Evolutionary conservation across 2,329 filamentous ascomycete genomes (phyloP), one percentile per base, ranked within the genome.

Genomic region (Epichloe brachyelytri): DNA sequence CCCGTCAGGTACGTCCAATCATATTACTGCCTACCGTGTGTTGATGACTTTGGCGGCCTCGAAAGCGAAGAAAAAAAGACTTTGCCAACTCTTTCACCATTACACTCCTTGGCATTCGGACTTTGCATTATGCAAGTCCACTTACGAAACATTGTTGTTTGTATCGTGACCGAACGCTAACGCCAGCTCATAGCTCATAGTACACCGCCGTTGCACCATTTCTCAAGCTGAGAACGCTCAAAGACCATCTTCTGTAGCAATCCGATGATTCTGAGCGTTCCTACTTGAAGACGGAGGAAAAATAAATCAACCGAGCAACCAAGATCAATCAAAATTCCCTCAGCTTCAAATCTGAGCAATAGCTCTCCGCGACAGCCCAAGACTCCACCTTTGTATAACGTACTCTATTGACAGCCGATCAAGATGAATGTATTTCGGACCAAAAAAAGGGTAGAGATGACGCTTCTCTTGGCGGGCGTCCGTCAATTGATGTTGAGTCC

Each of bases 371-470:
- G 20, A 26, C 19, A 38, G 36, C 10, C 10, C 15, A 15, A 36
- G 26, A 33, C 14, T 48, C 17, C 15, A 45, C 19, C 14, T 3
- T 26, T 22, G 11, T 6, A 15, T 3, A 5, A 3, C 39, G 33
- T 17, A 26, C 19, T 34, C 4, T 45, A 15, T n/a, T 12, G 33
- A 39, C 12, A 45, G n/a, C 4, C 14, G 17, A 30, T 48, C 51
- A 55, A 50, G 15, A 60, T 90, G 86, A 89, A 91, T 70, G 81
- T 86, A 51, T 88, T 90, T 63, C 75, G 86, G 59, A 82, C 74
- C 46, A 84, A 83, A 88, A 83, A 73, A 85, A 81, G 76, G 76
- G 66, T 50, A 80, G 79, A 70, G 82, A 84, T 46, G 77, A 78
- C 8, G 58, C 64, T 40, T 55, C 65, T n/a, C 58, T 65, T 38